Conservation (phyloP, 208 protist species). For the Naegleria gruberi region DNA sequence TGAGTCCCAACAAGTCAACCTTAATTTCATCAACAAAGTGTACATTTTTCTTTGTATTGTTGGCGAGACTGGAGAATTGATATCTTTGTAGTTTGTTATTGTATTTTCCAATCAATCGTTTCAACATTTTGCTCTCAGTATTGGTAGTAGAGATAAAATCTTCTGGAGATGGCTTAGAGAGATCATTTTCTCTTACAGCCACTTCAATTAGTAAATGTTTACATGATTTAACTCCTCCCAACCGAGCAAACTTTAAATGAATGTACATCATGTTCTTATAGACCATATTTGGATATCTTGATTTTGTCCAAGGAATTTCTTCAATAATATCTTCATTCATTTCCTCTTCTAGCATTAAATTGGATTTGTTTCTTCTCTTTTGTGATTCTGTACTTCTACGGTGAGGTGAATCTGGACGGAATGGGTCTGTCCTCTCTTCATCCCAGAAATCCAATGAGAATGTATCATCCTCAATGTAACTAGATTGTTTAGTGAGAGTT, state of each 20-base stretch:
- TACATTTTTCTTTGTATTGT: neutral
- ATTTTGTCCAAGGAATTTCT: neutral
- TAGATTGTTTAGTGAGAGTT: neutral
- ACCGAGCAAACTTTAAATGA: neutral
- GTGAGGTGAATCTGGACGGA: neutral
- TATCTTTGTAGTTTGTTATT: neutral
- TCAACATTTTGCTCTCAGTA: neutral
- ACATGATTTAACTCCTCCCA: neutral
- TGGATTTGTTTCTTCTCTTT: neutral
- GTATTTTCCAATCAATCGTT: neutral
- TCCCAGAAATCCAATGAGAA: too few species aligned
- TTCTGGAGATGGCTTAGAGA: neutral
- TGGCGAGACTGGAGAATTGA: neutral
- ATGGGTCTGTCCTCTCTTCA: neutral
- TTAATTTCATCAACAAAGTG: slow-evolving; percentile 20
- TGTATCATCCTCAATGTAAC: neutral
- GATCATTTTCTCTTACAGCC: neutral
- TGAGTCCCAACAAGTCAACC: neutral
- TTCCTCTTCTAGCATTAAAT: neutral
- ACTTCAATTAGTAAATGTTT: neutral
- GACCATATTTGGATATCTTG: neutral
- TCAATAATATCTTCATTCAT: neutral
- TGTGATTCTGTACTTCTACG: too few species aligned
- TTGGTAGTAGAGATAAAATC: neutral
- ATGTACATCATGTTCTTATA: neutral